phyloP scores from a whole-genome alignment of 805 yeast genomes.

The Zygoascus bituminiphila region DNA sequence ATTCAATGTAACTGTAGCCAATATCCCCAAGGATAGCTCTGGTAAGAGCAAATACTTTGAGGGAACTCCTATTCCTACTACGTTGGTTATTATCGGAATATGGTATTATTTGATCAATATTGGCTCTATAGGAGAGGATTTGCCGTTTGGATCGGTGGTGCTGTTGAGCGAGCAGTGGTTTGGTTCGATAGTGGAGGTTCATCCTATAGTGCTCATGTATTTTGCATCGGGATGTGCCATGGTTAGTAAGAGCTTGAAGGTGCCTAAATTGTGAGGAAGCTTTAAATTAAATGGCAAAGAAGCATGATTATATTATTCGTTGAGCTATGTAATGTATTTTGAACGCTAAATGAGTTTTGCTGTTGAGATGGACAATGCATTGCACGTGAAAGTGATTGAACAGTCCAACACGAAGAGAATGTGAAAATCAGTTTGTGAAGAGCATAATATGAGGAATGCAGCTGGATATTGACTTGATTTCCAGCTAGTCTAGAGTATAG shows the following conservation, averaged over 20 bases:
- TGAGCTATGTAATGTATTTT: too few relatives aligned
- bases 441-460: too few relatives aligned
- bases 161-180: constrained; percentile 27
- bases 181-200: constrained; percentile 61
- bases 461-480: too few relatives aligned
- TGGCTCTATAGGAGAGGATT: constrained; percentile 32
- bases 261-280: constrained; percentile 91
- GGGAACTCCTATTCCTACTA: constrained; percentile 93
- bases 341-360: too few relatives aligned
- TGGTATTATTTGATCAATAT: constrained; percentile 63
- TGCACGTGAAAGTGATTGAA: too few relatives aligned
- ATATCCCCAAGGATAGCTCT: constrained; percentile 77
- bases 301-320: too few relatives aligned
- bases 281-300: too few relatives aligned
- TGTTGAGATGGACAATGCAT: too few relatives aligned
- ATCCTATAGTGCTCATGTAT: constrained; percentile 57
- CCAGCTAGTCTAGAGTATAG: too few relatives aligned
- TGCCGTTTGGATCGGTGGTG: constrained; percentile 56
- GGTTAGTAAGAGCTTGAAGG: constrained; percentile 82
- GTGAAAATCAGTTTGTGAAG: too few relatives aligned
- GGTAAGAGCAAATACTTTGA: constrained; percentile 92
- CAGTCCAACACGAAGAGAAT: too few relatives aligned
- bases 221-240: constrained; percentile 79
- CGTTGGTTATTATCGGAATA: constrained; percentile 60
- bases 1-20: constrained; percentile 88